phyloP scores from a whole-genome alignment of 2,329 filamentous ascomycete genomes.

The Exophiala calicioides region DNA sequence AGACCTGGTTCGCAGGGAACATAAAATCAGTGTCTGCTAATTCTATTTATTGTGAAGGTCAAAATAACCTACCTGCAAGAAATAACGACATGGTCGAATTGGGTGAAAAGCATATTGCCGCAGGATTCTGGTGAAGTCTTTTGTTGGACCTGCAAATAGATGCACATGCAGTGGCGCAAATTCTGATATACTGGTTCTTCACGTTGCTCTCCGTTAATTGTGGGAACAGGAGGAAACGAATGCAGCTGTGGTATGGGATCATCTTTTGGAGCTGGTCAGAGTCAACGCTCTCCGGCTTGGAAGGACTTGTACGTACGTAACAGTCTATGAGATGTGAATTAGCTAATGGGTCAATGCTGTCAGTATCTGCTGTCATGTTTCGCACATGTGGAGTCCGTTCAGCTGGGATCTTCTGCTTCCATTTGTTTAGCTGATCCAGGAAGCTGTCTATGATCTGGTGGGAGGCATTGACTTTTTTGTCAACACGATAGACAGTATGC shows the following conservation, averaged over 20 bases:
- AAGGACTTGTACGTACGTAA: too few species aligned
- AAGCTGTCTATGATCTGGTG: constrained; percentile 3
- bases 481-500: constrained; percentile 10
- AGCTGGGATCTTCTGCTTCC: constrained; percentile 11
- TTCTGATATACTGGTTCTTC: not conserved
- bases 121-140: constrained; percentile 3
- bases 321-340: too few species aligned
- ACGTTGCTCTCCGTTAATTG: not conserved
- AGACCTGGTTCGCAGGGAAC: too few species aligned
- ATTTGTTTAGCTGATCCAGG: constrained; percentile 2
- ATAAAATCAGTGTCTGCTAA: too few species aligned
- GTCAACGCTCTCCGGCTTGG: too few species aligned
- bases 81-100: constrained; percentile 3
- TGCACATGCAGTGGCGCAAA: constrained; percentile 1
- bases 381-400: too few species aligned
- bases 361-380: too few species aligned
- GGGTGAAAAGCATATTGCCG: constrained; percentile 1
- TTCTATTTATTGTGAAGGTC: not conserved
- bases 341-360: too few species aligned
- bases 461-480: not conserved
- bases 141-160: constrained; percentile 7
- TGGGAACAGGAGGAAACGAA: constrained; percentile 8
- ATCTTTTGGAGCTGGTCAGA: too few species aligned
- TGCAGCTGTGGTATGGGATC: constrained; percentile 1
- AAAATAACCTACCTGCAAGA: constrained; percentile 5